phyloP scores from a whole-genome alignment of 2,329 filamentous ascomycete genomes.

The Paecilomyces dactylethromorphus region DNA sequence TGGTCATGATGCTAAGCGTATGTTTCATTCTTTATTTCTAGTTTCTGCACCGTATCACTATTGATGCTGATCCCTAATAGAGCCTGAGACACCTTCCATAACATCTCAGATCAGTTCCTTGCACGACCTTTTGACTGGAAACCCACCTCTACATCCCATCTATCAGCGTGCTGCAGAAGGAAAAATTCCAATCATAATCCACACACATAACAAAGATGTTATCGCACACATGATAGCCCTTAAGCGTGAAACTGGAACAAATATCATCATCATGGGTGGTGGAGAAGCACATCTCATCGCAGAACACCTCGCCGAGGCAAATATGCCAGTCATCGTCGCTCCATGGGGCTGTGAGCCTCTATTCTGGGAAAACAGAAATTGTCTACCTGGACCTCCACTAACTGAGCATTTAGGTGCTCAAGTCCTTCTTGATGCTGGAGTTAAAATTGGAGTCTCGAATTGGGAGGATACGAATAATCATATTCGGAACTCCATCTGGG shows the following conservation, averaged over 20 bases:
- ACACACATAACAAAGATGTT: not conserved
- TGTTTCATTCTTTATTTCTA: not conserved
- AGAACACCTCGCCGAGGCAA: not conserved
- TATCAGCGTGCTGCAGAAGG: not conserved
- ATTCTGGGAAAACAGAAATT: not conserved
- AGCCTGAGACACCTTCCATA: not conserved
- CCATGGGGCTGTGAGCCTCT: not conserved
- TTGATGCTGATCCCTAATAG: not conserved
- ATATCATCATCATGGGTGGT: conserved; percentile 3
- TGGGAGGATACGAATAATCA: not conserved
- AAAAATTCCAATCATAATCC: not conserved
- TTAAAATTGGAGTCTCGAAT: not conserved
- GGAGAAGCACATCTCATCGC: not conserved
- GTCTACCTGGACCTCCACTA: not conserved
- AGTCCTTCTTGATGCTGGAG: not conserved
- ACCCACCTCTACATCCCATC: not conserved
- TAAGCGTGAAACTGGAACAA: not conserved
- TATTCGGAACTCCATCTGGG: not conserved
- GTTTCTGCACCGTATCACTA: not conserved
- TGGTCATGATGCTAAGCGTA: not conserved
- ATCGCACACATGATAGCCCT: not conserved
- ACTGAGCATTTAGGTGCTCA: not conserved
- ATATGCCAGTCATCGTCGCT: not conserved
- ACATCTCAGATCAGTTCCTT: not conserved
- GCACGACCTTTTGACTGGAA: not conserved